Conservation (phyloP, 192 early-diverging fungal genomes). For the Funneliformis geosporum region DNA sequence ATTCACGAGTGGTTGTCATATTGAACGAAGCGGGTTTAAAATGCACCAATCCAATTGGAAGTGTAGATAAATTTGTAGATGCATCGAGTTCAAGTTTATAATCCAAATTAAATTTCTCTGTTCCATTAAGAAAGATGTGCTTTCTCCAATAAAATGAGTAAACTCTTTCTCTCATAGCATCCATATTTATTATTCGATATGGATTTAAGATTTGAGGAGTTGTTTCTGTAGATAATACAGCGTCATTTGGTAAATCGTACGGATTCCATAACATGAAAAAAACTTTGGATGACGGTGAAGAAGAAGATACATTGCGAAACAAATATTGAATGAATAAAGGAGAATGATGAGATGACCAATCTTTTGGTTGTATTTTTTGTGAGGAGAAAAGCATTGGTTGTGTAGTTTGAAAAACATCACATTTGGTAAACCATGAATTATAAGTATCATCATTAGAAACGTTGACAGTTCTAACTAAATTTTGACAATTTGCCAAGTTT, state of each 20-base stretch:
- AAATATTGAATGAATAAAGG: slow-evolving; percentile 21
- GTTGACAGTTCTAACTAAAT: slow-evolving; percentile 6
- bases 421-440: slow-evolving; percentile 30
- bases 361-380: neutral
- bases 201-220: slow-evolving; percentile 24
- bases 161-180: slow-evolving; percentile 15
- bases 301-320: slow-evolving; percentile 7
- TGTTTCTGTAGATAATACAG: neutral
- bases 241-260: neutral
- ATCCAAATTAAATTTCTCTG: slow-evolving; percentile 22
- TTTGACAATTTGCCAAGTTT: neutral
- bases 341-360: slow-evolving; percentile 25
- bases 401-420: slow-evolving; percentile 27
- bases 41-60: slow-evolving; percentile 16
- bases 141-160: slow-evolving; percentile 13
- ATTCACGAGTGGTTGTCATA: slow-evolving; percentile 8
- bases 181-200: neutral
- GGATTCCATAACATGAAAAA: slow-evolving; percentile 31
- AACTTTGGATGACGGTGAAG: slow-evolving; percentile 16
- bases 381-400: neutral
- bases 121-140: slow-evolving; percentile 7
- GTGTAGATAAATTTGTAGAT: slow-evolving; percentile 12
- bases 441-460: slow-evolving; percentile 18
- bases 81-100: slow-evolving; percentile 12
- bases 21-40: slow-evolving; percentile 15